Conservation (phyloP, 192 early-diverging fungal genomes). For the Rhizoclosmatium sp. region DNA sequence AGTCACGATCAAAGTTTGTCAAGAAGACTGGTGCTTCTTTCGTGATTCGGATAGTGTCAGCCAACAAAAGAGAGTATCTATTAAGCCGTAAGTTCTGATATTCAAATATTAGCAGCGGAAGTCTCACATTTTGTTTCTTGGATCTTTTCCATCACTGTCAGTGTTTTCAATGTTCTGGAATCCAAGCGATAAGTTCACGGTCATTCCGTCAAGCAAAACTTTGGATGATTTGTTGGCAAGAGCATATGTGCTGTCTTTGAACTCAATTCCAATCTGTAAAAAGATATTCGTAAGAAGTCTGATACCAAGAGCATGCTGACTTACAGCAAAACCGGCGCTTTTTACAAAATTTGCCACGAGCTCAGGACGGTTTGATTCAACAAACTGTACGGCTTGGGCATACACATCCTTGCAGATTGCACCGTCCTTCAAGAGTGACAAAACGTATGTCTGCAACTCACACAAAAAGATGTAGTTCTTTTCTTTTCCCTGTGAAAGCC, state of each 20-base stretch:
- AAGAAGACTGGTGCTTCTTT: constrained; percentile 63
- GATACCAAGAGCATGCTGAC: constrained; percentile 27
- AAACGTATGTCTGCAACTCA: constrained; percentile 79
- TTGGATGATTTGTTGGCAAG: constrained; percentile 76
- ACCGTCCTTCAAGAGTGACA: constrained; percentile 76
- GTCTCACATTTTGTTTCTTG: constrained; percentile 69
- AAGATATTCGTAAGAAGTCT: neutral
- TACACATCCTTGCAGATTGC: constrained; percentile 82
- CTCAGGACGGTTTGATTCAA: constrained; percentile 83
- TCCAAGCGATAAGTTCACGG: constrained; percentile 83
- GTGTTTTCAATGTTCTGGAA: constrained; percentile 86
- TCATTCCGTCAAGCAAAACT: constrained; percentile 81
- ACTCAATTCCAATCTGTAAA: constrained; percentile 89
- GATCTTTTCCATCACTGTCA: constrained; percentile 65
- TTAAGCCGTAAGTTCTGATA: constrained; percentile 1
- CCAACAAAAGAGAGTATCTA: constrained; percentile 82
- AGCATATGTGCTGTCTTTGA: constrained; percentile 83
- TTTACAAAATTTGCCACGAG: constrained; percentile 87
- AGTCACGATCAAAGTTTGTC: constrained; percentile 68
- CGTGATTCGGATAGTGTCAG: constrained; percentile 79
- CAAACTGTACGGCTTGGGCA: constrained; percentile 67
- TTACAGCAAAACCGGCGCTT: constrained; percentile 83
- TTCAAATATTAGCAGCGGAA: constrained; percentile 3
- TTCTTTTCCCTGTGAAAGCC: constrained; percentile 70
- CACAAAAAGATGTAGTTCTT: constrained; percentile 93